Percentiles rank a stretch among this genome's conserved stretches.
These are phyloP conservation scores for Salix exigua DNA, from an alignment of 345 rosid species.

Conservation along the genomic window DNA sequence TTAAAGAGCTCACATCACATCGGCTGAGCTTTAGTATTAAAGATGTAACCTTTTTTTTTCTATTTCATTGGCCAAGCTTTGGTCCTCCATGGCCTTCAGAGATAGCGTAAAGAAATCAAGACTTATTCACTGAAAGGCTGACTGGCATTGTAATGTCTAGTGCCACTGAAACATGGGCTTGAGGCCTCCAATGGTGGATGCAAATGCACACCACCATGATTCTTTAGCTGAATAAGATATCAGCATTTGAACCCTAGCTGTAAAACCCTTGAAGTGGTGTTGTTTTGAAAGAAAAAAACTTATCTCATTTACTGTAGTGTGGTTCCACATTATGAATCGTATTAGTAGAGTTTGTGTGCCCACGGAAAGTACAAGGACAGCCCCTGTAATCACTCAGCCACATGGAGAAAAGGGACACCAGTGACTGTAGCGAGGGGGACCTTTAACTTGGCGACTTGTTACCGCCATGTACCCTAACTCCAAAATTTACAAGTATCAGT, in stretches of 20 bases:
- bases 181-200: background rate
- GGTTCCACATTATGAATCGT: conserved; percentile 16
- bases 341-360: conserved; percentile 10
- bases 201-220: background rate
- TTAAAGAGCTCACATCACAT: background rate
- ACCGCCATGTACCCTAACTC: background rate
- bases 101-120: background rate
- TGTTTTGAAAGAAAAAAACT: background rate
- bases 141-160: background rate
- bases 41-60: background rate
- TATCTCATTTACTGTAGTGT: background rate
- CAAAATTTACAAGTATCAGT: background rate
- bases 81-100: background rate
- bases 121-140: background rate
- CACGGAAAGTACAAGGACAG: conserved; percentile 27
- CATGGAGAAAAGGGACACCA: conserved; percentile 16
- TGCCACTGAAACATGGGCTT: background rate
- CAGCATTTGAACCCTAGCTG: too few relatives aligned
- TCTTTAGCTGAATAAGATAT: background rate
- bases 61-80: too few relatives aligned
- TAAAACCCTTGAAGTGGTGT: too few relatives aligned
- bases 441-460: background rate
- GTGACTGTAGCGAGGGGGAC: conserved; percentile 19
- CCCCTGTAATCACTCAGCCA: conserved; percentile 14
- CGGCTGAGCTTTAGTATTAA: background rate